Conservation (phyloP, 495 filamentous ascomycete genomes). For the Podospora australis region DNA sequence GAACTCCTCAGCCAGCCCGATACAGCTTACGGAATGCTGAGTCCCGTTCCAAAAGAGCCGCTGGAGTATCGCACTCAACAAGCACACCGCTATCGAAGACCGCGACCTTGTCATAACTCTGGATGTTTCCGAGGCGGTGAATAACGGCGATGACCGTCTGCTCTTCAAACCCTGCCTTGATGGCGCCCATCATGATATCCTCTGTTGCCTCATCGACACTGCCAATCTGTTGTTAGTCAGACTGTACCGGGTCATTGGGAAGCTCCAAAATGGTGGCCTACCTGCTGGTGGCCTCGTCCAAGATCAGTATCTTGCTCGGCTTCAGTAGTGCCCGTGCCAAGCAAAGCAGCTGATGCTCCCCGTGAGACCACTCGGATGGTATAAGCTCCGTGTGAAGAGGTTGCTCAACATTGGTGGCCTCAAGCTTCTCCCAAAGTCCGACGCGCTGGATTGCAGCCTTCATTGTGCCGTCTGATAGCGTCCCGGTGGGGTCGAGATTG, state of each 20-base stretch:
- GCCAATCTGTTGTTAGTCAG: background rate
- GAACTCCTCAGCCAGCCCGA: too few relatives aligned
- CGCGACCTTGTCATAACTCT: slow-evolving; percentile 35
- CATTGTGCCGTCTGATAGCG: background rate
- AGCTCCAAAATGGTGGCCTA: background rate
- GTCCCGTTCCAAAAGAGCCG: slow-evolving; percentile 1
- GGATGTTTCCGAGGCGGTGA: slow-evolving; percentile 35
- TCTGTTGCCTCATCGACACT: background rate
- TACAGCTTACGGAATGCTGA: background rate
- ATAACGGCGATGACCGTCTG: slow-evolving; percentile 38
- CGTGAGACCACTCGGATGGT: slow-evolving; percentile 45
- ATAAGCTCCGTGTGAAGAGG: slow-evolving; percentile 42
- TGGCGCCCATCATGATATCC: slow-evolving; percentile 30
- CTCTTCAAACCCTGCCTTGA: slow-evolving; percentile 29
- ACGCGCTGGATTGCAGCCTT: background rate
- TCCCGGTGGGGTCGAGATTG: slow-evolving; percentile 36
- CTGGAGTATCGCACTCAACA: slow-evolving; percentile 29
- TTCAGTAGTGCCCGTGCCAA: slow-evolving; percentile 51
- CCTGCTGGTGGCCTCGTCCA: slow-evolving; percentile 22
- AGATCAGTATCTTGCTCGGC: slow-evolving; percentile 15
- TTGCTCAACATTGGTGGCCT: background rate
- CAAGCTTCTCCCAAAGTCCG: background rate
- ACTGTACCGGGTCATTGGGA: background rate
- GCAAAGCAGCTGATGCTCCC: slow-evolving; percentile 55
- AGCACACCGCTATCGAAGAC: slow-evolving; percentile 31